Evolutionary conservation across 176 grass and related monocot genomes (phyloP), one percentile per base, ranked within the genome.

Genomic region (Calamus simplicifolius): DNA sequence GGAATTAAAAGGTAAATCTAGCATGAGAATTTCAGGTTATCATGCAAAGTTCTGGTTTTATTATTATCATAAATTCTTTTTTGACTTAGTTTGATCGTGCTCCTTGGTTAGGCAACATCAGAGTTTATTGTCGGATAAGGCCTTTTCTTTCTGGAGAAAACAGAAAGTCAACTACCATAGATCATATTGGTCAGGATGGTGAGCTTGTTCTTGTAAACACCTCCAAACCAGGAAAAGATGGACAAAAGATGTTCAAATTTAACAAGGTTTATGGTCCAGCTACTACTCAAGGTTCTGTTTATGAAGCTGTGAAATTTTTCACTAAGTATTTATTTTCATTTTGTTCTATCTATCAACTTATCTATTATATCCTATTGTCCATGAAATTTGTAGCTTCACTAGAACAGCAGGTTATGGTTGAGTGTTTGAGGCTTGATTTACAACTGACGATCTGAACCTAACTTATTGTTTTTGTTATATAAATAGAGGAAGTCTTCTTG

Each of bases 41-140:
- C 35, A 38, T 38, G 35, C 12, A 38, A 12, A 12, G 35, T 38
- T 38, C 35, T 38, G 12, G 35, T 38, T 8, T 38, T 8, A 38
- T 12, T 38, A 38, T 38, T 38, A 38, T 38, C 2, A 5, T 38
- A 38, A 38, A 38, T 12, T 1, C 35, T 12, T 38, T 38, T 38
- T 38, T 38, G 35, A 38, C 35, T 38, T 5, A 12, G 35, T 38
- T 12, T 38, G 35, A 38, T 38, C 35, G 12, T 38, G 35, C 35
- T 38, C 35, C 35, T 38, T 38, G 35, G 35, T 38, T 38, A 92
- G 93, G 93, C 79, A 92, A 91, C 75, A 92, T 97, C 63, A 88
- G 93, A 71, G 93, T 91, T 43, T 88, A 81, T 55, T 97, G 93
- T 57, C 81, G 93, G 49, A 80, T 97, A 76, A 91, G 81, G 75